A percentile compares a stretch with the other conserved stretches of the same genome.
Evolutionary conservation across 352 stramenopile genomes (phyloP).

Genomic region (Phytophthora agathidicida): DNA sequence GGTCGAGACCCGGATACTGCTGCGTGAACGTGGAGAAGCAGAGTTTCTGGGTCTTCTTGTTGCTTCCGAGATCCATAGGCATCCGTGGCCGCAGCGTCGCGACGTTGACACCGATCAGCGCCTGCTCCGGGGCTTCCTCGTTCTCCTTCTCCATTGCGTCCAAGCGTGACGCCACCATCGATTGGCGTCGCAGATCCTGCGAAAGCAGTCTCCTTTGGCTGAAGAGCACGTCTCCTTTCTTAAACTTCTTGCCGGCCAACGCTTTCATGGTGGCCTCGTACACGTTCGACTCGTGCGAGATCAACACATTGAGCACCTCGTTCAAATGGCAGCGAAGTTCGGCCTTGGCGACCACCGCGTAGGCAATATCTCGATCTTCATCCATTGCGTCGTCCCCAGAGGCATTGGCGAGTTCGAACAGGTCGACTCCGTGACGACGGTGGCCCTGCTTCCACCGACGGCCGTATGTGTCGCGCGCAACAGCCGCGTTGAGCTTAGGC

Average conservation of each 20-base stretch:
- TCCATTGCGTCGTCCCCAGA: constrained; percentile 18
- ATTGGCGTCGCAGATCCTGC: constrained; percentile 32
- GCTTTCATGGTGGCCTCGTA: constrained; percentile 57
- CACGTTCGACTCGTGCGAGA: constrained; percentile 41
- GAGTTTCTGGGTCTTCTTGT: constrained; percentile 51
- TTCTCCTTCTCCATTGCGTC: constrained; percentile 21
- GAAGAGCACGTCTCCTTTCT: constrained; percentile 50
- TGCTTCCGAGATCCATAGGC: constrained; percentile 28
- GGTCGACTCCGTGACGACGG: constrained; percentile 43
- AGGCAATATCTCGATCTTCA: constrained; percentile 42
- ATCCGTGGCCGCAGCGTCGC: constrained; percentile 34
- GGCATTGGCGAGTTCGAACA: constrained; percentile 46
- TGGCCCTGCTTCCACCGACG: constrained; percentile 49
- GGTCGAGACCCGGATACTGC: constrained; percentile 48
- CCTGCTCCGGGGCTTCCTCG: constrained; percentile 29
- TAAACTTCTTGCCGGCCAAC: constrained; percentile 51
- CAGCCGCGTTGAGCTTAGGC: constrained; percentile 36
- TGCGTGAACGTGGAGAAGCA: constrained; percentile 56
- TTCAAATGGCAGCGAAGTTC: constrained; percentile 62
- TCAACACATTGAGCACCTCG: constrained; percentile 60
- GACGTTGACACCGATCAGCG: constrained; percentile 35
- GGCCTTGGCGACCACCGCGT: constrained; percentile 54
- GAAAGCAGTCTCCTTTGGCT: constrained; percentile 32
- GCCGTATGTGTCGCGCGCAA: constrained; percentile 47
- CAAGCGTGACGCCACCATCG: constrained; percentile 23